phyloP scores from a whole-genome alignment of 495 filamentous ascomycete genomes.

The Hypomontagnella monticulosa region DNA sequence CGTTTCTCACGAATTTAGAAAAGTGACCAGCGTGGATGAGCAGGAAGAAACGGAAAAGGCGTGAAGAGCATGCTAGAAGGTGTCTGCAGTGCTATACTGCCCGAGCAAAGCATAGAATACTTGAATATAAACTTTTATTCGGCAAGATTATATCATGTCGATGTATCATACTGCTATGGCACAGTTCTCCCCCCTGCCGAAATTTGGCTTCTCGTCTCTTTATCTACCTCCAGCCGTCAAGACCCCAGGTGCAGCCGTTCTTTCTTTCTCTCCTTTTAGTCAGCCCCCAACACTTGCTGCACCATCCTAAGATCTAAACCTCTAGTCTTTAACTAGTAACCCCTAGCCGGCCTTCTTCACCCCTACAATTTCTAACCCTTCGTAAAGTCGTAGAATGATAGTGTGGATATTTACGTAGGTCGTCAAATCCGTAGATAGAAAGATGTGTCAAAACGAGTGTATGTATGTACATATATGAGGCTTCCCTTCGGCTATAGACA shows the following conservation, averaged over 20 bases:
- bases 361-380: conserved; percentile 9
- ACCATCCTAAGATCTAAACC: too few species aligned
- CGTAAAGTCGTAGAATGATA: conserved; percentile 35
- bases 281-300: too few species aligned
- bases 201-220: background rate
- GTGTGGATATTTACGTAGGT: conserved; percentile 8
- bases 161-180: conserved; percentile 13
- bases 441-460: conserved; percentile 34
- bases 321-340: too few species aligned
- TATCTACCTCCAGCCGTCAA: background rate
- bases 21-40: conserved; percentile 62
- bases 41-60: conserved; percentile 68
- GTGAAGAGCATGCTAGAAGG: conserved; percentile 14
- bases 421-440: conserved; percentile 17
- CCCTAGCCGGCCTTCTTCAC: background rate
- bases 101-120: background rate
- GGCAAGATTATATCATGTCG: conserved; percentile 12
- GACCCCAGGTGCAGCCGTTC: too few species aligned
- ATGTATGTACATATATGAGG: conserved; percentile 30
- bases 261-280: too few species aligned
- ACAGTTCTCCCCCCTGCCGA: background rate
- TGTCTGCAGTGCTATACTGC: background rate
- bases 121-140: background rate
- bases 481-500: conserved; percentile 4
- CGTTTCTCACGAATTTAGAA: conserved; percentile 54